Base-by-base conservation (phyloP, 1,139 yeast genomes). In the Lodderomyces pseudojiufengensis region DNA sequence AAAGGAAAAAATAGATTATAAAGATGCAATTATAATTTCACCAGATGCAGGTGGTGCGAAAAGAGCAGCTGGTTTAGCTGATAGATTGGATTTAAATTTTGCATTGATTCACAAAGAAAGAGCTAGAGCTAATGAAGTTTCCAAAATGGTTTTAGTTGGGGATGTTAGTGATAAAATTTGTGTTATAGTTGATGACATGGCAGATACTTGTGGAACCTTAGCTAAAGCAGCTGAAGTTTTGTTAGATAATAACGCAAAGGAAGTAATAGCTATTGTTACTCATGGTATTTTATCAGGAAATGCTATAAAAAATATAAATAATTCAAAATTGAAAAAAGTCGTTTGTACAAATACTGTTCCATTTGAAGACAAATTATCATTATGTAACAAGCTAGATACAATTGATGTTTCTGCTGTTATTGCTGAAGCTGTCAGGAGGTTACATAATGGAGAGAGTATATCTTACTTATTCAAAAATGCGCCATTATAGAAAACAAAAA, bases 1-100 rank as follows among this genome's bases (percentile, higher is more conserved):
- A 46, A 76, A 68, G 46, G 80, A 75, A 37, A 71, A 70, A 37
- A 65, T 71, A 38, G 52, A 64, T 35, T 60, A 60, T 36, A 57
- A 68, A 23, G 75, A 80, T 34, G 59, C 75, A 26, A 81, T 81
- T 38, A 72, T 84, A 41, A 45, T 45, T 9, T 82, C 90, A 1
- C 92, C 92, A 2, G 92, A 84, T 61, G 94, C 92, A 2, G 94
- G 94, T 52, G 92, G 92, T 40, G 92, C 92, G 18, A 84, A 84
- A 57, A 71, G 94, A 54, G 92, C 83, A 27, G 90, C 92, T 5
- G 78, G 84, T 6, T 65, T 83, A 39, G 92, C 92, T 3, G 94
- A 83, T 50, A 78, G 81, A 51, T 65, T 84, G 47, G 92, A 83
- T 50, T 68, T 83, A 45, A 81, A 78, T 49, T 84, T 84, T 62